Conservation (phyloP, 225 moss, liverwort and hornwort species). For the Physcomitrium patens region DNA sequence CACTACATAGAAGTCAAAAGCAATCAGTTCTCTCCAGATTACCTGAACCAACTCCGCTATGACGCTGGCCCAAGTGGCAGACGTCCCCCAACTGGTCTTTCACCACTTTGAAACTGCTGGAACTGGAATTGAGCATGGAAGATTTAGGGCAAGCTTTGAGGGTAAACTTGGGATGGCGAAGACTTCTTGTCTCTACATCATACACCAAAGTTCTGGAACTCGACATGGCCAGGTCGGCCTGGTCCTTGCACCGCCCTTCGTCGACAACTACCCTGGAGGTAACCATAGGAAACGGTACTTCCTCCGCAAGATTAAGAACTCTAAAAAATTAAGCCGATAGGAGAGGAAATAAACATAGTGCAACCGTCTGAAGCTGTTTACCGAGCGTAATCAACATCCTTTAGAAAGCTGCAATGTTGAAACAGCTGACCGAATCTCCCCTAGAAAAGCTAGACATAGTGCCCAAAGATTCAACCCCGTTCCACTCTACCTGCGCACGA, state of each 20-base stretch:
- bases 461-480: no score
- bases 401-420: no score
- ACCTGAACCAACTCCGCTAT: slow-evolving; percentile 41
- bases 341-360: no score
- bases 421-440: no score
- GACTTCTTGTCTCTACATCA: slow-evolving; percentile 44
- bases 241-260: slow-evolving; percentile 32
- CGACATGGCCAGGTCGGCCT: slow-evolving; percentile 24
- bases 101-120: neutral
- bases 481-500: no score
- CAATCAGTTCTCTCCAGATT: neutral
- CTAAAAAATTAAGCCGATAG: no score
- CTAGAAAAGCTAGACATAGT: no score
- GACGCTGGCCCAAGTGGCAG: neutral
- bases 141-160: slow-evolving; percentile 21
- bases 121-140: neutral
- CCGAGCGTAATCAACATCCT: no score
- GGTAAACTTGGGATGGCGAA: slow-evolving; percentile 39
- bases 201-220: slow-evolving; percentile 39
- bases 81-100: neutral
- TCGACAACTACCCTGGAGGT: slow-evolving; percentile 34
- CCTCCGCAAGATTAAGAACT: no score
- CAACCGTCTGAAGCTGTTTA: no score
- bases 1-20: neutral
- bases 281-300: slow-evolving; percentile 41